These are phyloP conservation scores for Puccinia horiana DNA, from an alignment of 1,284 basidiomycete genomes.

Conservation along the genomic window DNA sequence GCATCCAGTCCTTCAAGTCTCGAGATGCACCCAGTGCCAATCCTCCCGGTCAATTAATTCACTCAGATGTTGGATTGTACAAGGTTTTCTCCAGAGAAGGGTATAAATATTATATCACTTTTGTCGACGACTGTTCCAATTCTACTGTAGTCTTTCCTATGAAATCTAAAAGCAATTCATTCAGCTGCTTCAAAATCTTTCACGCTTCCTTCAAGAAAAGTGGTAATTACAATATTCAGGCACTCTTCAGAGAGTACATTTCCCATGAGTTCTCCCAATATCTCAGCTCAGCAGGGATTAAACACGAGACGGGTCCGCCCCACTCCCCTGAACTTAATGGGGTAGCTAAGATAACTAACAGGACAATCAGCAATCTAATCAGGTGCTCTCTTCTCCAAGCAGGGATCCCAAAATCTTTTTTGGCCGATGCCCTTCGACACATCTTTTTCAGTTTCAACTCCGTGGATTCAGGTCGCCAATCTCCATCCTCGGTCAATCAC, in stretches of 20 bases:
- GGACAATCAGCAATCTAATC: too few species aligned
- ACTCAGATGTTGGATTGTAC: background rate
- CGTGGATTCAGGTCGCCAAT: background rate
- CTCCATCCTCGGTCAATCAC: background rate
- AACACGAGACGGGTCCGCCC: too few species aligned
- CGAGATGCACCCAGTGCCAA: background rate
- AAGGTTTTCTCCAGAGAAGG: background rate
- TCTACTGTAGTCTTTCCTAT: too few species aligned
- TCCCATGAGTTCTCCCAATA: background rate
- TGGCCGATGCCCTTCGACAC: background rate
- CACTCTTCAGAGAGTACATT: background rate
- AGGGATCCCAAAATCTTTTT: background rate
- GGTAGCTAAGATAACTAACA: too few species aligned
- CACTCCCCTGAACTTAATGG: too few species aligned
- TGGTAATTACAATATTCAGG: background rate
- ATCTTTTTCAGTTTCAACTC: background rate
- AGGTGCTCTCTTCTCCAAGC: background rate
- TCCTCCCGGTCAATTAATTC: background rate
- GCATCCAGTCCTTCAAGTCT: background rate
- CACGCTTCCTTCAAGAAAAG: background rate
- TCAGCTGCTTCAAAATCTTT: too few species aligned
- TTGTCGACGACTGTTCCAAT: background rate
- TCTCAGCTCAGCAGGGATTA: background rate
- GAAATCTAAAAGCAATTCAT: too few species aligned
- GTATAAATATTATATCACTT: background rate